Percentiles rank a stretch among this genome's conserved stretches.
Conservation (phyloP, 192 early-diverging fungal species). For the Chytriomyces confervae region DNA sequence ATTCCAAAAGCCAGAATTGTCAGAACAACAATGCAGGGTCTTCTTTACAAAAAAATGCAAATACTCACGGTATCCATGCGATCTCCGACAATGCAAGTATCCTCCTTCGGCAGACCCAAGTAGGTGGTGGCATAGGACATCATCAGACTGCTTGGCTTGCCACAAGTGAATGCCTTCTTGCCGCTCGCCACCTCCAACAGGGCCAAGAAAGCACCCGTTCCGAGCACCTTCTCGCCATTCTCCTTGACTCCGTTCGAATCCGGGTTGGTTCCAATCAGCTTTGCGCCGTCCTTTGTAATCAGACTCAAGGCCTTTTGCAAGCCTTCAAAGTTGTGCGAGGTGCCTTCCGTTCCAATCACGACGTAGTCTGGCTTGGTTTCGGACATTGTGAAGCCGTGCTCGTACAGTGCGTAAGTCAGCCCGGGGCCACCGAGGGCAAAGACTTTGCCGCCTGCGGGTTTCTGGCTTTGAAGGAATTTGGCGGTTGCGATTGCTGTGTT, state of each 20-base stretch:
- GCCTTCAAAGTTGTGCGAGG: conserved; percentile 55
- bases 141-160: conserved; percentile 64
- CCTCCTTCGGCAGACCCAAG: conserved; percentile 57
- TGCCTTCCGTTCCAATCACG: conserved; percentile 62
- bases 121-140: conserved; percentile 63
- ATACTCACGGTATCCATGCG: conserved; percentile 64
- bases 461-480: conserved; percentile 60
- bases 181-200: conserved; percentile 63
- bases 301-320: conserved; percentile 62
- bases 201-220: conserved; percentile 63
- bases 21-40: neutral
- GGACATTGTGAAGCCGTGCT: conserved; percentile 66
- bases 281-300: conserved; percentile 56
- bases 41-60: neutral
- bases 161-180: conserved; percentile 65
- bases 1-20: neutral
- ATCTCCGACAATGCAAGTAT: conserved; percentile 70
- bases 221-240: conserved; percentile 49
- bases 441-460: conserved; percentile 44
- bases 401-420: conserved; percentile 61
- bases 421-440: conserved; percentile 26
- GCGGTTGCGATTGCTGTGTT: conserved; percentile 58
- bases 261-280: conserved; percentile 70
- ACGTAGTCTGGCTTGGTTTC: conserved; percentile 64
- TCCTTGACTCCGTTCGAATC: conserved; percentile 61